Evolutionary conservation across 257 asterid species (phyloP).

Genomic region (Voacanga thouarsii): DNA sequence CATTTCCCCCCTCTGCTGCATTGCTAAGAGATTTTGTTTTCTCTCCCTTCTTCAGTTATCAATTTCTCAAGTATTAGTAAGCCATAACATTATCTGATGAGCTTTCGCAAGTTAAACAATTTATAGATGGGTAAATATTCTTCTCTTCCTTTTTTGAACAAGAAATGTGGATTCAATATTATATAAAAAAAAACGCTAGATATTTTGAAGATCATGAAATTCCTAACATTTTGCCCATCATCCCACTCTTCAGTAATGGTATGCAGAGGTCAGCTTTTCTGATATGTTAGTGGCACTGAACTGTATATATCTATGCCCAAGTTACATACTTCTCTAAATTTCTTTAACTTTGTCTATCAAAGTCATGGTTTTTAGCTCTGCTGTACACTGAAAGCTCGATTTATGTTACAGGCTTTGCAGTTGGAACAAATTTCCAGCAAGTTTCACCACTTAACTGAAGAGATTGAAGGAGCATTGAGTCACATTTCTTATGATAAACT

Average conservation of each 20-base stretch:
- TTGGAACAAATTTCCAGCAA: constrained; percentile 54
- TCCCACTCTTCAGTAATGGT: not conserved
- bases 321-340: not conserved
- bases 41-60: not conserved
- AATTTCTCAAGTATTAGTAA: not conserved
- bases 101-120: not conserved
- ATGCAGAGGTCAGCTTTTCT: not conserved
- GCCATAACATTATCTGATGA: not conserved
- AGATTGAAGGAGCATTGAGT: constrained; percentile 71
- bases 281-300: not conserved
- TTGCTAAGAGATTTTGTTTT: not conserved
- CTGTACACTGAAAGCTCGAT: not conserved
- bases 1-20: not conserved
- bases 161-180: not conserved
- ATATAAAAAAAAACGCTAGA: not conserved
- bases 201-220: not conserved
- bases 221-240: not conserved
- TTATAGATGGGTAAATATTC: not conserved
- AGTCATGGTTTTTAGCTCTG: not conserved
- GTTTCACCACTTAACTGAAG: constrained; percentile 57
- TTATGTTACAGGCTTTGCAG: constrained; percentile 65
- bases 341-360: not conserved
- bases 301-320: not conserved
- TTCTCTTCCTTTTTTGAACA: not conserved
- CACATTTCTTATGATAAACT: constrained; percentile 67